Evolutionary conservation across 2,329 filamentous ascomycete species (phyloP).

Genomic region (Xylaria sp.): DNA sequence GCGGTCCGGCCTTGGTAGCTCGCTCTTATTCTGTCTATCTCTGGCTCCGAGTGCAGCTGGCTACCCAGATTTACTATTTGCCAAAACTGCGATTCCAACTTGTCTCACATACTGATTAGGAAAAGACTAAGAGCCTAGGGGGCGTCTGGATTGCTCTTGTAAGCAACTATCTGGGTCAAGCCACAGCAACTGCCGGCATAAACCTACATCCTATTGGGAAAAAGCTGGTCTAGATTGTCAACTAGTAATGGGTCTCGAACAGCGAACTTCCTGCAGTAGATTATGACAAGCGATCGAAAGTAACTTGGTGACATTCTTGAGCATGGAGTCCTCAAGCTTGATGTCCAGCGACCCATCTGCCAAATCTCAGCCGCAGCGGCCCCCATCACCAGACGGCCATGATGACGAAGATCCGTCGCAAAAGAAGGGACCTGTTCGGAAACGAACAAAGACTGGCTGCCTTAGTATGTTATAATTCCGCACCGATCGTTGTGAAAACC

Average conservation of each 20-base stretch:
- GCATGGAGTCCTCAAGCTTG: slow-evolving; percentile 49
- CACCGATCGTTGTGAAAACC: slow-evolving; percentile 12
- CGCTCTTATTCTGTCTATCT: slow-evolving; percentile 10
- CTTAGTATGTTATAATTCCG: slow-evolving; percentile 70
- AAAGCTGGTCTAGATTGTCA: slow-evolving; percentile 15
- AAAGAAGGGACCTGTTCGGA: slow-evolving; percentile 65
- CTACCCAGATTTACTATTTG: slow-evolving; percentile 19
- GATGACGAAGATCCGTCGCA: slow-evolving; percentile 56
- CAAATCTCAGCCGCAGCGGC: slow-evolving; percentile 48
- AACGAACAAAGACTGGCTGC: slow-evolving; percentile 92
- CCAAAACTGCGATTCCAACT: slow-evolving; percentile 7
- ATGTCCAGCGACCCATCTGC: slow-evolving; percentile 41
- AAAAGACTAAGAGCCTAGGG: slow-evolving; percentile 17
- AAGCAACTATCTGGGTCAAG: slow-evolving; percentile 29
- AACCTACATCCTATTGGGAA: slow-evolving; percentile 26
- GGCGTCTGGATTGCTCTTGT: slow-evolving; percentile 15
- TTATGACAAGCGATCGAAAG: slow-evolving; percentile 26
- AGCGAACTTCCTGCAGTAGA: slow-evolving; percentile 21
- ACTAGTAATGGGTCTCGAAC: slow-evolving; percentile 26
- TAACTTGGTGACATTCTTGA: slow-evolving; percentile 22
- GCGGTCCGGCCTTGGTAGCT: slow-evolving; percentile 23
- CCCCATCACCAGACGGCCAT: slow-evolving; percentile 49
- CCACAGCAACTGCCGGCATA: slow-evolving; percentile 33
- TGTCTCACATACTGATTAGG: slow-evolving; percentile 25
- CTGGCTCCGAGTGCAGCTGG: slow-evolving; percentile 19